phyloP scores from a whole-genome alignment of 331 rosid species.

The Malus hybrid region DNA sequence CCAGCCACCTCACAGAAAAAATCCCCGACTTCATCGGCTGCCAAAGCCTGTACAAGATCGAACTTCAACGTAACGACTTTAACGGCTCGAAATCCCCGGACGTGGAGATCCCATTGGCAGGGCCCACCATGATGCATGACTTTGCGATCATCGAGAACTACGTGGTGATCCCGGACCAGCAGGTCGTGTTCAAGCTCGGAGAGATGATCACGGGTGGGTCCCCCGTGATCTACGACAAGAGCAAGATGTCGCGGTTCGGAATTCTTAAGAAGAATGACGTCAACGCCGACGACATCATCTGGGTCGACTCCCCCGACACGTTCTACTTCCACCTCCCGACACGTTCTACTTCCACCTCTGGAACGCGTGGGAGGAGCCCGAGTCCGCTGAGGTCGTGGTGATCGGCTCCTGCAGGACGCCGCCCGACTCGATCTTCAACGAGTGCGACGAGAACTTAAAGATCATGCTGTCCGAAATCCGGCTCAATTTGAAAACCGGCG shows the following conservation, averaged over 20 bases:
- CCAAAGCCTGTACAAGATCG: constrained; percentile 46
- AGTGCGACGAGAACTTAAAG: constrained; percentile 51
- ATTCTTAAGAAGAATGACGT: constrained; percentile 47
- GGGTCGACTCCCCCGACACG: constrained; percentile 43
- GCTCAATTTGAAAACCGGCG: constrained; percentile 48
- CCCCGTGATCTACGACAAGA: constrained; percentile 73
- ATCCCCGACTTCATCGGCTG: constrained; percentile 80
- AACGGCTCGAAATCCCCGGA: constrained; percentile 23
- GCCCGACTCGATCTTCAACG: constrained; percentile 82
- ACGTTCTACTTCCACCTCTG: constrained; percentile 83
- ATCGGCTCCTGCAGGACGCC: constrained; percentile 98
- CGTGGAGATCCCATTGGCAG: no score
- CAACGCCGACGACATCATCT: constrained; percentile 36
- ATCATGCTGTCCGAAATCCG: constrained; percentile 71
- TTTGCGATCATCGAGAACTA: constrained; percentile 92
- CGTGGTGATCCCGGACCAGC: constrained; percentile 87
- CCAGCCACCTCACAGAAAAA: constrained; percentile 37
- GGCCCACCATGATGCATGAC: constrained; percentile 90
- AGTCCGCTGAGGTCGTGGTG: constrained; percentile 58
- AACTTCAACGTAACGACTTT: constrained; percentile 54
- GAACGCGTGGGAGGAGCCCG: constrained; percentile 92
- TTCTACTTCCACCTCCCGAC: constrained; percentile 11
- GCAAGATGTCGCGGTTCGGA: constrained; percentile 71
- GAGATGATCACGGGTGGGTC: constrained; percentile 78
- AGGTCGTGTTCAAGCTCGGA: constrained; percentile 74